These are phyloP conservation scores for Saturnispora halmiae DNA, from an alignment of 805 yeast species.

Conservation along the genomic window DNA sequence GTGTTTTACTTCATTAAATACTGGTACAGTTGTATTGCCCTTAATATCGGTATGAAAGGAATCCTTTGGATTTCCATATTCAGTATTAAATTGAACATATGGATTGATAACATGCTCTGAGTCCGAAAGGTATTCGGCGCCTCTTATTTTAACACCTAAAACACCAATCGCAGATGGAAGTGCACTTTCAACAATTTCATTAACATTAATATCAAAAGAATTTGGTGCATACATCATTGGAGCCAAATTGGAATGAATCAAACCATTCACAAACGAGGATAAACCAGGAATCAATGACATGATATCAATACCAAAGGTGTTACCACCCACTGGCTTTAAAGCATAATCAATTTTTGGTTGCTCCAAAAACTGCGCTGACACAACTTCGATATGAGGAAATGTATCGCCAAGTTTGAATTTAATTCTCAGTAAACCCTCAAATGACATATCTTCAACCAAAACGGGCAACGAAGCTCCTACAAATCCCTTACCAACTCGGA, in stretches of 20 bases:
- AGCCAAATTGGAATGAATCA: slow-evolving; percentile 60
- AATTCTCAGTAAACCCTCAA: slow-evolving; percentile 60
- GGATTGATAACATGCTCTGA: slow-evolving; percentile 39
- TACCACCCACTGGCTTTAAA: slow-evolving; percentile 83
- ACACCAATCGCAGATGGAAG: slow-evolving; percentile 64
- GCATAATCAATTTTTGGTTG: slow-evolving; percentile 73
- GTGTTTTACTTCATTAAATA: slow-evolving; percentile 58
- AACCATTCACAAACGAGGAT: slow-evolving; percentile 57
- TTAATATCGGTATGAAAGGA: slow-evolving; percentile 44
- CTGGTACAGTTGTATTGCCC: slow-evolving; percentile 46
- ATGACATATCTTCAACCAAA: slow-evolving; percentile 71
- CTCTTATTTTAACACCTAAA: slow-evolving; percentile 51
- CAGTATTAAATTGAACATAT: slow-evolving; percentile 28
- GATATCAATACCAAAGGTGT: slow-evolving; percentile 75
- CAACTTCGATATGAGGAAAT: slow-evolving; percentile 72
- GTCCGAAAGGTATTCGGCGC: slow-evolving; percentile 40
- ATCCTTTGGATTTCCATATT: slow-evolving; percentile 25
- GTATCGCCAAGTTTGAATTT: slow-evolving; percentile 50
- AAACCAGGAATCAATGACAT: slow-evolving; percentile 81
- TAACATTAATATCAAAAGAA: slow-evolving; percentile 65
- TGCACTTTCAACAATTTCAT: slow-evolving; percentile 55
- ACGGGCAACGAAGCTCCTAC: slow-evolving; percentile 71
- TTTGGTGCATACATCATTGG: slow-evolving; percentile 82
- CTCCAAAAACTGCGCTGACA: slow-evolving; percentile 64
- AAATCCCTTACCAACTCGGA: slow-evolving; percentile 72